Base-by-base conservation (phyloP, 2,329 filamentous ascomycete genomes). In the Colletotrichum liriopes region DNA sequence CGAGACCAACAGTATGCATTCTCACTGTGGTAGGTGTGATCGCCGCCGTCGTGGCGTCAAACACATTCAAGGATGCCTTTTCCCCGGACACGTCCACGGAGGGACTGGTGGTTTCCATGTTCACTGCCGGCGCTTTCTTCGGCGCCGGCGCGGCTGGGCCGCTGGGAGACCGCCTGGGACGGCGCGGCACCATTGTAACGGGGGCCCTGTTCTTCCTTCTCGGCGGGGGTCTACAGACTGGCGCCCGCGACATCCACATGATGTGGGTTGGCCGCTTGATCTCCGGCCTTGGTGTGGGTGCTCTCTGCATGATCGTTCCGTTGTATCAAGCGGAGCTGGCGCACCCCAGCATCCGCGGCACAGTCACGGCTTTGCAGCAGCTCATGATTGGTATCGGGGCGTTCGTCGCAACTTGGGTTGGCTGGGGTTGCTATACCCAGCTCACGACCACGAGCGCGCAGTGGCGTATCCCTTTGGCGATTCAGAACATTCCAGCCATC, bases 301-400 rank as follows among this genome's bases (percentile, higher is more conserved):
- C 83, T 66, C 69, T 84, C 55, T 77, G 78, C 64, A 82, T 82
- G 81, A 80, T 81, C n/a, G 79, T 83, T 62, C 81, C 93, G 1
- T 81, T 95, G 0, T 95, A 94, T 79, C 93, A 95, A 79, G 93
- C 92, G 23, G 94, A 96, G 78, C 86, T 95, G 32, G 91, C 92
- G 2, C 93, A 96, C 79, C 94, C 93, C 1, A 88, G 87, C 71
- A 95, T 96, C 77, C 89, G 93, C 78, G 94, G 93, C 12, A 86
- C 91, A 71, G 88, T 96, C 43, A 95, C 93, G 0, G 89, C 90
- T 26, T 84, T 96, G 4, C 93, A 95, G 80, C 93, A 95, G 77
- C 95, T 95, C 78, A 95, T 95, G 93, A 80, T 95, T 60, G 93
- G 93, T 1, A 88, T 96, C 39, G 93, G 94, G 68, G 85, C 93